Percentiles rank a stretch among this genome's conserved stretches.
Evolutionary conservation across 495 filamentous ascomycete species (phyloP).

Genomic region (Parachaetomium inaequale): DNA sequence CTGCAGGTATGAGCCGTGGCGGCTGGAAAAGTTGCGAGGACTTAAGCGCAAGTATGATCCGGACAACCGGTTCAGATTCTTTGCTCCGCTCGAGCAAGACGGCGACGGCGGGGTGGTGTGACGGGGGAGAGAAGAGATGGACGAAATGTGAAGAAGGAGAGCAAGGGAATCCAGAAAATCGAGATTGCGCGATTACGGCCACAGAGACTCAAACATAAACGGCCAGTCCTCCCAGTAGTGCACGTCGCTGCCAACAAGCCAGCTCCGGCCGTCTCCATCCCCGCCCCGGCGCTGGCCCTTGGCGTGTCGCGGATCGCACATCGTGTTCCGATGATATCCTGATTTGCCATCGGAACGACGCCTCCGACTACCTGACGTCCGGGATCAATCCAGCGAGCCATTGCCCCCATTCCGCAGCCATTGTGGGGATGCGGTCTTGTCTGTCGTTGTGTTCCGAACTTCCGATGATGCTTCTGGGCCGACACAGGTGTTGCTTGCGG

Average conservation of each 20-base stretch:
- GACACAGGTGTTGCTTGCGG: too few relatives aligned
- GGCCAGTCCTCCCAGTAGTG: conserved; percentile 46
- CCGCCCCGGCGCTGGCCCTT: conserved; percentile 24
- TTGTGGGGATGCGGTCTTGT: too few relatives aligned
- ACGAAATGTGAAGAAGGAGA: not conserved
- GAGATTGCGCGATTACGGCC: conserved; percentile 29
- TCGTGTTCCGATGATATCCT: not conserved
- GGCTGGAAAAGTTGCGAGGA: conserved; percentile 37
- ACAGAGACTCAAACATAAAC: conserved; percentile 47
- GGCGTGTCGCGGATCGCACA: not conserved
- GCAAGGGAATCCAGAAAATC: not conserved
- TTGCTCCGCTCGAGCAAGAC: too few relatives aligned
- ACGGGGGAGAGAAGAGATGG: too few relatives aligned
- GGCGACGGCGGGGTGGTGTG: too few relatives aligned
- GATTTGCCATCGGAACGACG: not conserved
- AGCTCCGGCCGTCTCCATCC: conserved; percentile 40
- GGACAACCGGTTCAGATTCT: conserved; percentile 49
- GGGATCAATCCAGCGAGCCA: too few relatives aligned
- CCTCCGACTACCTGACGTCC: not conserved
- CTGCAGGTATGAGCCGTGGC: too few relatives aligned
- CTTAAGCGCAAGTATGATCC: conserved; percentile 58
- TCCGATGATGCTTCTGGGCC: too few relatives aligned
- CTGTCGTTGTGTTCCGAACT: too few relatives aligned
- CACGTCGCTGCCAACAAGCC: conserved; percentile 40
- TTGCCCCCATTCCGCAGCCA: too few relatives aligned